Conservation (phyloP, 1,139 yeast genomes). For the Sugiyamaella paludigena region DNA sequence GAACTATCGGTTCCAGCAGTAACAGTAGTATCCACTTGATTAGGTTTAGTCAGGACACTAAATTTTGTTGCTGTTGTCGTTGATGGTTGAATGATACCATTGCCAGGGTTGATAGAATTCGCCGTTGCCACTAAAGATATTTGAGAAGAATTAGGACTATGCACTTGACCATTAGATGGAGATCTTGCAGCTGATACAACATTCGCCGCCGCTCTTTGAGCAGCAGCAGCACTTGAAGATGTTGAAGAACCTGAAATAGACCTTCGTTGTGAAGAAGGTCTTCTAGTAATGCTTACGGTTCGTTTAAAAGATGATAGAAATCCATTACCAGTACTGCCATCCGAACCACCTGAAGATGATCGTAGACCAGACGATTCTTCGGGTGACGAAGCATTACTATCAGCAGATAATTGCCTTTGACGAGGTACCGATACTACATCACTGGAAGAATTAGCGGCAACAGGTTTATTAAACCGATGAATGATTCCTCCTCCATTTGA, state of each 20-base stretch:
- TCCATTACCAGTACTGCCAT: not conserved
- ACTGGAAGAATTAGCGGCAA: not conserved
- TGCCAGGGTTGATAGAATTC: not conserved
- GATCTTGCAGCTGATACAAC: not conserved
- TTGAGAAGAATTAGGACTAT: conserved; percentile 4
- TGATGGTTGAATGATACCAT: not conserved
- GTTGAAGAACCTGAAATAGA: conserved; percentile 25
- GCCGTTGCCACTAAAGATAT: not conserved
- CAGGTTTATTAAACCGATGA: not conserved
- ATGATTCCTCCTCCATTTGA: no score
- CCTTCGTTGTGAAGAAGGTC: conserved; percentile 24
- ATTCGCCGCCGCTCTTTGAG: not conserved
- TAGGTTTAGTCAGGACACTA: no score
- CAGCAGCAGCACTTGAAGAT: conserved; percentile 10
- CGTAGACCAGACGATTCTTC: not conserved
- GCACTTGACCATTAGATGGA: not conserved
- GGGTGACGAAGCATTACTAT: not conserved
- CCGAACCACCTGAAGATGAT: not conserved
- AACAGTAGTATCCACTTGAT: no score
- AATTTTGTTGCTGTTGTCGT: not conserved
- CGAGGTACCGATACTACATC: not conserved
- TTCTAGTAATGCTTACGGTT: conserved; percentile 26
- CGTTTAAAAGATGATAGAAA: conserved; percentile 24
- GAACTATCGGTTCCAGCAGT: no score
- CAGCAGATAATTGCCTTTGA: conserved; percentile 3